Evolutionary conservation across 2,329 filamentous ascomycete species (phyloP), one percentile per base, ranked within the genome.

Genomic region (Apiospora kogelbergensis): DNA sequence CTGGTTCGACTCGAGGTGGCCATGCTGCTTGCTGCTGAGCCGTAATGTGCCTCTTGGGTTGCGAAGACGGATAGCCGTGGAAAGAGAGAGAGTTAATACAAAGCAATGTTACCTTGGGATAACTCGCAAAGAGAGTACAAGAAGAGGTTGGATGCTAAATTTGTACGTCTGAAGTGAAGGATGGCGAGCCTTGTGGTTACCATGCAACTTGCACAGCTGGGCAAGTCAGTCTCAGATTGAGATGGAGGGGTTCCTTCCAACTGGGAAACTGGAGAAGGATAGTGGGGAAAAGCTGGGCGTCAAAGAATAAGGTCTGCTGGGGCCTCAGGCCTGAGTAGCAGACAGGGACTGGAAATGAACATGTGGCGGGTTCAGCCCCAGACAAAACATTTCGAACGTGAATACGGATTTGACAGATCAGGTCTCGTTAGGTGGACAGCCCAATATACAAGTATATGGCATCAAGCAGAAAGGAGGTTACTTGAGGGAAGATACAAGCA

Each of bases 1-100:
- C 89, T 85, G 69, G 86, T 82, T 71, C 87, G 81, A 63, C 84
- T 87, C 60, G 82, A 84, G 75, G 69, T 79, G 72, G 67, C 65
- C 46, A 71, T 68, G 71, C 20, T 57, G 48, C 1, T 30, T 30
- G 24, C 24, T 46, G 45, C n/a, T 24, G 7, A 42, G 40, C 4
- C 17, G 11, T 37, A 2, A 2, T 15, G 13, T 42, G 40, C 45
- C 45, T 48, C 45, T 48, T 22, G n/a, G 45, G 6, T 10, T 42
- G 11, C 40, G 15, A 53, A 53, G 26, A 4, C 4, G 13, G 30
- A 30, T 17, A 20, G 24, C 17, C 10, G 6, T 26, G 24, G 24
- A 26, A 26, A 9, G 26, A 33, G 26, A 57, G 22, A 33, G 7
- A 33, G 33, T 33, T 33, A 4, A 3, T 33, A 3, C 33, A 33